Evolutionary conservation across 2,329 filamentous ascomycete species (phyloP), one percentile per base, ranked within the genome.

Genomic region (Chaetoscypha palmicola): DNA sequence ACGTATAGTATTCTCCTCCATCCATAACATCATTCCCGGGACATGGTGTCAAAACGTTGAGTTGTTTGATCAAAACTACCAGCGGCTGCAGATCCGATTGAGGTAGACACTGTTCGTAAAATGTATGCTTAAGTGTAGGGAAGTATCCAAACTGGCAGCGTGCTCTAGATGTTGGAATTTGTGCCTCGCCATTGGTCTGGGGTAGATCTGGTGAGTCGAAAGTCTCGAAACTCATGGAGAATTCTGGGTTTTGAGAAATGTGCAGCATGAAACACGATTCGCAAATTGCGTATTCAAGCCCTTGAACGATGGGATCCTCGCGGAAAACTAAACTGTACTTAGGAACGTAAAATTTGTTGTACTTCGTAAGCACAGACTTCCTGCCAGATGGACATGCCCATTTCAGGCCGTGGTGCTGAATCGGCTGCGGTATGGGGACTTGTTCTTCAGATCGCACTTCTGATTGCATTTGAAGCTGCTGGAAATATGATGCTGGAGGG

Each of bases 1-100:
- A 22, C 9, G 41, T 43, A 16, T 43, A 43, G 32, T 26, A 43
- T 22, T 43, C 41, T 16, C 41, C 41, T 5, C 41, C 41, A 10
- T 43, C 33, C 16, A 36, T 31, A 2, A 16, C 16, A 14, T 36
- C 32, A 22, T 43, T 43, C 11, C 41, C 32, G 3, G 41, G 41
- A 31, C 41, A 43, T 43, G 24, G 32, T 3, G 41, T 32, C 3
- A 43, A n/a, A 7, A 19, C 22, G 12, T 37, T 22, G 17, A 43
- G 24, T 3, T 28, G 16, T 31, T 21, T 16, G 3, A 36, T 30
- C 9, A 24, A 8, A 21, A 12, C 12, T 1, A 36, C 37, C 10
- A 43, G 20, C 26, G 41, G 22, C n/a, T 28, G 3, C 3, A 43
- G 22, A 14, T 23, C 37, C n/a, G 17, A 23, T 22, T 37, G 32